A percentile compares a stretch with the other conserved stretches of the same genome.
Conservation (phyloP, 495 filamentous ascomycete genomes). For the Platismatia glauca region DNA sequence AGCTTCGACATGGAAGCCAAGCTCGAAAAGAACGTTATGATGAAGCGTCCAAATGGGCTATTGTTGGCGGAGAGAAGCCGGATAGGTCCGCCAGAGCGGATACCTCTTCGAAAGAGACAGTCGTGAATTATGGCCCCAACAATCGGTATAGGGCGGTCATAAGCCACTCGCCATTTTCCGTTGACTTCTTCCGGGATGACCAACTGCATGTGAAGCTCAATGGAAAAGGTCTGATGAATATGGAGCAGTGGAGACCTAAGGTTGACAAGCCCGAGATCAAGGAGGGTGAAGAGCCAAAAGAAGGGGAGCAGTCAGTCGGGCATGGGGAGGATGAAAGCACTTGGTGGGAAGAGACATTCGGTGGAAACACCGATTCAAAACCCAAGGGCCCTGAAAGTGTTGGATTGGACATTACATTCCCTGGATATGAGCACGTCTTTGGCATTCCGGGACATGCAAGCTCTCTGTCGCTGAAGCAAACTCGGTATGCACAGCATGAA, state of each 20-base stretch:
- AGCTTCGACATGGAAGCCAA: slow-evolving; percentile 72
- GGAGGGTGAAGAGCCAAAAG: slow-evolving; percentile 40
- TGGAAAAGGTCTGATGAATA: slow-evolving; percentile 72
- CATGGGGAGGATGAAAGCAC: slow-evolving; percentile 65
- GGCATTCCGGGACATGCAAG: slow-evolving; percentile 94
- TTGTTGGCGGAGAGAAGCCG: slow-evolving; percentile 68
- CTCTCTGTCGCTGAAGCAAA: slow-evolving; percentile 77
- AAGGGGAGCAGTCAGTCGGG: slow-evolving; percentile 35
- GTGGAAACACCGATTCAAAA: slow-evolving; percentile 87
- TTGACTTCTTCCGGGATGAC: slow-evolving; percentile 78
- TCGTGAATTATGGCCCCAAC: slow-evolving; percentile 69
- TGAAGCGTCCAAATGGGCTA: slow-evolving; percentile 75
- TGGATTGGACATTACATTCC: slow-evolving; percentile 82
- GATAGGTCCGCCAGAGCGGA: slow-evolving; percentile 60
- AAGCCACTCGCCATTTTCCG: slow-evolving; percentile 67
- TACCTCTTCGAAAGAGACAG: slow-evolving; percentile 63
- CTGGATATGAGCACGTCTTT: slow-evolving; percentile 84
- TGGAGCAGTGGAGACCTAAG: slow-evolving; percentile 95
- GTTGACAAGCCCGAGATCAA: slow-evolving; percentile 52
- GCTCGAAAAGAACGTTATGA: slow-evolving; percentile 89
- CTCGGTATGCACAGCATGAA: slow-evolving; percentile 41
- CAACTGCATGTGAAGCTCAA: slow-evolving; percentile 81
- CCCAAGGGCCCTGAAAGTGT: slow-evolving; percentile 85
- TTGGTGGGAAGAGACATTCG: slow-evolving; percentile 97
- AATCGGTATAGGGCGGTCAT: slow-evolving; percentile 73